Evolutionary conservation across 768 basidiomycete species (phyloP), one percentile per base, ranked within the genome.

Genomic region (Leccinum subtestaceum): DNA sequence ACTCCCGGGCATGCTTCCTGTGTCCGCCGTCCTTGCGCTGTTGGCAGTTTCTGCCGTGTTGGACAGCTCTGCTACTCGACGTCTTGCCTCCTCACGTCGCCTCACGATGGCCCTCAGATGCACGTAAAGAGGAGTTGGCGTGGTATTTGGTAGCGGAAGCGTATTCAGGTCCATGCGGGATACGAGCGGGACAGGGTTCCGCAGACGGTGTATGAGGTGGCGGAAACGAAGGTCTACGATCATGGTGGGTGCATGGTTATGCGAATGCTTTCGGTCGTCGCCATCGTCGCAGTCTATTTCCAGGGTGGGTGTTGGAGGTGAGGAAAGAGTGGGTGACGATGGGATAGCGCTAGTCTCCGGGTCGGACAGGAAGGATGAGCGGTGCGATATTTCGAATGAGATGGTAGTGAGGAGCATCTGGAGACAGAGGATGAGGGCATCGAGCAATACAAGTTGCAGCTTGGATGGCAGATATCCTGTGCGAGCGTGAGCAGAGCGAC

Each of bases 401-500:
- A 92, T 83, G 48, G 81, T 82, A 7, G 82, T 80, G 73, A 88
- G 84, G 56, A 89, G 63, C 59, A 85, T 68, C 67, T 90, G 86
- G n/a, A 91, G 77, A 60, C 78, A 69, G 40, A 91, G 74, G 60
- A 91, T 91, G 72, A 82, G 69, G 65, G 85, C 58, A 76, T 93
- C 91, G 59, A 92, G 81, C 31, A 76, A 73, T 57, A 92, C 72
- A 43, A 93, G 80, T 59, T 87, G 85, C 19, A 80, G 59, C 70
- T 78, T 87, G 43, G 88, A 86, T n/a, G 91, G 88, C 36, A 70
- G 67, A 65, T 83, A 79, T 40, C 79, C 86, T 88, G 63, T 53
- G 60, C 52, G 13, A 13, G 46, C 2, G 36, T 69, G 58, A 70
- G 58, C 52, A 38, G 25, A 57, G 21, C n/a, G 50, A 34, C 11